Conservation (phyloP, 345 rosid genomes). For the Firmiana major region DNA sequence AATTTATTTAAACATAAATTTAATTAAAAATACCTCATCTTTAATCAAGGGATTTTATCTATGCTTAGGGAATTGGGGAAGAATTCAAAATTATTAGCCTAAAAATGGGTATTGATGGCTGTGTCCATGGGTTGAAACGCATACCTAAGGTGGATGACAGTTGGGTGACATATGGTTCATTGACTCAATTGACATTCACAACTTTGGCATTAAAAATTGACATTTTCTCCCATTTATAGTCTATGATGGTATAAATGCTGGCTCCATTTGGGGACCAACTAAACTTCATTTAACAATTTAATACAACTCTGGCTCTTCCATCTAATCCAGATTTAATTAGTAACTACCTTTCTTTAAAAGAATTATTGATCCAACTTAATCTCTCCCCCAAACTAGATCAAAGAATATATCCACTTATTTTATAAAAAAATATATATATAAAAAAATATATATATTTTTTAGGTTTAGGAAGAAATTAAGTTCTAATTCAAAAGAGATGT, state of each 20-base stretch:
- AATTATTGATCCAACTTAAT: too few species aligned
- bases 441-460: too few species aligned
- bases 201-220: conserved; percentile 23
- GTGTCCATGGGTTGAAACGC: background rate
- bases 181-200: conserved; percentile 15
- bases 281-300: background rate
- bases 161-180: conserved; percentile 26
- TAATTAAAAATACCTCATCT: too few species aligned
- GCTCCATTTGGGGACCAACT: background rate
- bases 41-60: background rate
- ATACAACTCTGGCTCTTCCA: background rate
- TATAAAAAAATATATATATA: too few species aligned
- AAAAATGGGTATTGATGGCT: background rate
- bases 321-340: background rate
- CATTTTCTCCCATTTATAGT: background rate
- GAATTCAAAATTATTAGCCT: background rate
- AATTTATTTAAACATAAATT: too few species aligned
- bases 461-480: background rate
- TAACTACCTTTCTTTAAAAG: background rate
- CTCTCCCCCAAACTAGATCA: too few species aligned
- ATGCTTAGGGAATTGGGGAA: background rate
- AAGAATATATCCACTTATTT: too few species aligned
- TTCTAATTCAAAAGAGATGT: background rate
- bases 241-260: background rate
- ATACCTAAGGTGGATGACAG: conserved; percentile 39